These are phyloP conservation scores for Daldinia vernicosa DNA, from an alignment of 495 filamentous ascomycete genomes.

Conservation along the genomic window DNA sequence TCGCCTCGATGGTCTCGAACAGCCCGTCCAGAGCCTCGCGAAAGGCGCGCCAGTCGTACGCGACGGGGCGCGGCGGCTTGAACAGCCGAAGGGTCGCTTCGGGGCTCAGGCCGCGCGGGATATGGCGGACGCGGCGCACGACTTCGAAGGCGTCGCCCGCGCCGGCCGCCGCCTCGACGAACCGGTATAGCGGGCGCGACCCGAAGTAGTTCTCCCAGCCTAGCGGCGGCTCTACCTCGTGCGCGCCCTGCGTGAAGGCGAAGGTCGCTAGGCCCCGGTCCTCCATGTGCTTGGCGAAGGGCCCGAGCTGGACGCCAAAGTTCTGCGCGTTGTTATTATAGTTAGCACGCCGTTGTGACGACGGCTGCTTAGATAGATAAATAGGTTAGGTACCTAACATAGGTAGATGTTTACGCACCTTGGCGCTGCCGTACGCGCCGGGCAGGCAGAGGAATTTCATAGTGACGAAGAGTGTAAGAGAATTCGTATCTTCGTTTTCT, in stretches of 20 bases:
- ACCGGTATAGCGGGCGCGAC: conserved; percentile 60
- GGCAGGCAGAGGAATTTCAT: conserved; percentile 50
- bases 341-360: background rate
- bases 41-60: conserved; percentile 44
- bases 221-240: conserved; percentile 54
- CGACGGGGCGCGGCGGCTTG: conserved; percentile 42
- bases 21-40: conserved; percentile 48
- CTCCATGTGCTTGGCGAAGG: conserved; percentile 57
- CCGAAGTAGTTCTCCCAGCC: conserved; percentile 65
- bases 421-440: conserved; percentile 56
- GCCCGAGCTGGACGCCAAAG: conserved; percentile 63
- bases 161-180: conserved; percentile 53
- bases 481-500: background rate
- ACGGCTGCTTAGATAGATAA: background rate
- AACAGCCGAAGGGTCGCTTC: conserved; percentile 61
- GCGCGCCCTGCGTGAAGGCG: conserved; percentile 57
- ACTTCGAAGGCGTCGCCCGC: conserved; percentile 56
- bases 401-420: conserved; percentile 33
- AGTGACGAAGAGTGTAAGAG: background rate
- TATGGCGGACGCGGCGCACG: conserved; percentile 59
- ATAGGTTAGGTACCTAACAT: no score
- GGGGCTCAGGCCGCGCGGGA: conserved; percentile 56
- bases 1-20: conserved; percentile 48
- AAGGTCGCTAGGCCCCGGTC: conserved; percentile 55
- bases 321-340: conserved; percentile 48